Conservation (phyloP, 805 yeast genomes). For the Suhomyces xylopsoci region DNA sequence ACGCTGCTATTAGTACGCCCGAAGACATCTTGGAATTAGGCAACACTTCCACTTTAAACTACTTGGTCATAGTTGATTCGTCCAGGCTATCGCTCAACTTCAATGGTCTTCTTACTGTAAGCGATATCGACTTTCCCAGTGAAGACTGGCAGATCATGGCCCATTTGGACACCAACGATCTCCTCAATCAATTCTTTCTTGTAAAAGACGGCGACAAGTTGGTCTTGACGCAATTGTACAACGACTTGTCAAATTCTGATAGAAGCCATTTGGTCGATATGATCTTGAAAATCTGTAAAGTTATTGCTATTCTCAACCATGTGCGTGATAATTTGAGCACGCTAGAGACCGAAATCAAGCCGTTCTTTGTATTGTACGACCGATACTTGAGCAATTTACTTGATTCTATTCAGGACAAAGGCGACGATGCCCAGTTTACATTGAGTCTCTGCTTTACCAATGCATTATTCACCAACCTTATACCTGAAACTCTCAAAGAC, state of each 20-base stretch:
- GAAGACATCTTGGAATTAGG: conserved; percentile 9
- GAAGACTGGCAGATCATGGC: conserved; percentile 10
- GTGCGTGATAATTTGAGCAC: conserved; percentile 18
- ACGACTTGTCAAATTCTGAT: conserved; percentile 10
- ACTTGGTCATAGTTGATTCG: conserved; percentile 23
- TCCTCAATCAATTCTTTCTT: conserved; percentile 28
- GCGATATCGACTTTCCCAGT: conserved; percentile 21
- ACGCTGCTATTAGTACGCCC: conserved; percentile 3
- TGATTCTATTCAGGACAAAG: conserved; percentile 18
- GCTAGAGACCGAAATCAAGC: conserved; percentile 20
- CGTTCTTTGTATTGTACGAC: conserved; percentile 27
- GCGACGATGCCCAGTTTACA: conserved; percentile 6
- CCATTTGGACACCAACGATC: conserved; percentile 20
- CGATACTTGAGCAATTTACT: conserved; percentile 31
- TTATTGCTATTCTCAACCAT: conserved; percentile 23
- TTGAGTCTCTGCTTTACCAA: conserved; percentile 35
- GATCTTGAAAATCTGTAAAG: conserved; percentile 23
- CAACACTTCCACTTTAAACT: conserved; percentile 16
- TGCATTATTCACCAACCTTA: conserved; percentile 51
- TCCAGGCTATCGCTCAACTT: conserved; percentile 26
- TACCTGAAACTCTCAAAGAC: conserved; percentile 48
- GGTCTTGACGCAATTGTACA: conserved; percentile 9
- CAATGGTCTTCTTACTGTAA: conserved; percentile 28
- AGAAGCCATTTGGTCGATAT: conserved; percentile 18
- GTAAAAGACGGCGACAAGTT: conserved; percentile 14